Conservation (phyloP, 2,329 filamentous ascomycete species). For the Apiospora malaysiana region DNA sequence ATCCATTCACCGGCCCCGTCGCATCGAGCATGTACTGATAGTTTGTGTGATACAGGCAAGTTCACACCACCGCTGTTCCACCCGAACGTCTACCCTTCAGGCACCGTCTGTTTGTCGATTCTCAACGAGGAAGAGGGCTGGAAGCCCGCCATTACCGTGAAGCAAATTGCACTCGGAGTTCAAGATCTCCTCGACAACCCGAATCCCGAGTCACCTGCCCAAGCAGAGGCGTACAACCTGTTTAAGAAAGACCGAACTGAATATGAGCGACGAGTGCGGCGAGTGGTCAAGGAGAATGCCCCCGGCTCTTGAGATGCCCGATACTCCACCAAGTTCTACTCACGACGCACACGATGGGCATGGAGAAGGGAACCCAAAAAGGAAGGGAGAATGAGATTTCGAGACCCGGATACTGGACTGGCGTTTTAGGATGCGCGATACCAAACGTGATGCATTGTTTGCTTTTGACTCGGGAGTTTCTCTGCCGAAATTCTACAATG, state of each 20-base stretch:
- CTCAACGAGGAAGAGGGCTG: conserved; percentile 98
- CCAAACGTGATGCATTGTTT: conserved; percentile 25
- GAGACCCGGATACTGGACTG: conserved; percentile 20
- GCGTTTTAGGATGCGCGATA: conserved; percentile 27
- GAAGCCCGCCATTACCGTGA: conserved; percentile 98
- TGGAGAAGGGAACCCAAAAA: background rate
- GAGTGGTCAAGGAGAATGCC: conserved; percentile 88
- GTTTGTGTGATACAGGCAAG: conserved; percentile 71
- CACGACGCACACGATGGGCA: background rate
- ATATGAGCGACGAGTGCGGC: conserved; percentile 87
- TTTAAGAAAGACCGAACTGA: conserved; percentile 88
- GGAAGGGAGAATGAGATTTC: background rate
- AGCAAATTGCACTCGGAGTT: conserved; percentile 94
- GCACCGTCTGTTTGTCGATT: conserved; percentile 96
- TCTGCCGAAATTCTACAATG: conserved; percentile 19
- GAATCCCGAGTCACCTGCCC: conserved; percentile 94
- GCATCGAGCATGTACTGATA: background rate
- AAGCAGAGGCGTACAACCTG: conserved; percentile 96
- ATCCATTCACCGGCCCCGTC: background rate
- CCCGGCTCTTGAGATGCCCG: conserved; percentile 45
- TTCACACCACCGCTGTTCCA: conserved; percentile 96
- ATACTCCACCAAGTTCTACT: background rate
- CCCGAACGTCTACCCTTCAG: conserved; percentile 97
- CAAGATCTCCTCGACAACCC: conserved; percentile 96
- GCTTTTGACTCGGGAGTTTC: conserved; percentile 21